Percentiles rank a stretch among this genome's conserved stretches.
Evolutionary conservation across 768 basidiomycete species (phyloP).

Genomic region (Hygrophorus pudorinus): DNA sequence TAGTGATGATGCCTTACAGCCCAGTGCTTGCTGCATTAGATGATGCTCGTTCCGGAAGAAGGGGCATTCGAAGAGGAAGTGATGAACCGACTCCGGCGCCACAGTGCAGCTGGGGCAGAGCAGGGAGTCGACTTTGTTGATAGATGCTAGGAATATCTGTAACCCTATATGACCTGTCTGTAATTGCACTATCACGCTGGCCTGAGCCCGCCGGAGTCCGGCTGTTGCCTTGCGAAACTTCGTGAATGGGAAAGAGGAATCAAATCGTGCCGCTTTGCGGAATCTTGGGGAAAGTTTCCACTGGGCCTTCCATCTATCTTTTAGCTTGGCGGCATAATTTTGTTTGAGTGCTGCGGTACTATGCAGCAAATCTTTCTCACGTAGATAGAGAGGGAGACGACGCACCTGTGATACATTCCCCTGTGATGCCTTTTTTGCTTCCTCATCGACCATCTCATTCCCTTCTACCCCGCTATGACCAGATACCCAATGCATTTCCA

Average conservation of each 20-base stretch:
- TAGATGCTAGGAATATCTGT: conserved; percentile 18
- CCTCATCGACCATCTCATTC: conserved; percentile 14
- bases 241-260: background rate
- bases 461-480: conserved; percentile 14
- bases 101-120: conserved; percentile 17
- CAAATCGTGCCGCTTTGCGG: background rate
- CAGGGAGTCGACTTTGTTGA: conserved; percentile 16
- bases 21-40: background rate
- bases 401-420: background rate
- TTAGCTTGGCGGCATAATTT: conserved; percentile 10
- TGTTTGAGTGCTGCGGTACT: conserved; percentile 11
- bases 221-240: conserved; percentile 4
- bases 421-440: conserved; percentile 15
- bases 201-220: background rate
- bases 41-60: conserved; percentile 9
- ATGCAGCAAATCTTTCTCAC: conserved; percentile 4
- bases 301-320: conserved; percentile 6
- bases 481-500: conserved; percentile 14
- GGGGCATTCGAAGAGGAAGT: conserved; percentile 21
- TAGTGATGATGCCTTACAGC: background rate
- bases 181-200: conserved; percentile 20
- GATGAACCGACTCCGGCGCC: conserved; percentile 18
- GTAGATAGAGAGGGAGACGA: background rate
- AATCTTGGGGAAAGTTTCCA: conserved; percentile 1
- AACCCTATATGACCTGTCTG: conserved; percentile 21